phyloP scores from a whole-genome alignment of 1,139 yeast species.

The Lodderomyces jiufengensis region DNA sequence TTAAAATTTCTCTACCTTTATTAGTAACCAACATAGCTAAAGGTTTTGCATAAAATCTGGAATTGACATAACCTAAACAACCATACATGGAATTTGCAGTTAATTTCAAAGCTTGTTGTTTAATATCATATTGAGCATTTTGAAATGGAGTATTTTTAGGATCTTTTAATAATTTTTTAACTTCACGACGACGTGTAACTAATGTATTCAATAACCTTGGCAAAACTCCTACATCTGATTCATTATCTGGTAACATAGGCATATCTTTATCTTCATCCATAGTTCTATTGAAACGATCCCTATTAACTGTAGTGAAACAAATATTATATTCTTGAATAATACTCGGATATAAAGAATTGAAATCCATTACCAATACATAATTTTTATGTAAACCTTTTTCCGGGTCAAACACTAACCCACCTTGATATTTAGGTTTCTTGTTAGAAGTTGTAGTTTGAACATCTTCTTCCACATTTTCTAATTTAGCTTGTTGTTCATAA shows the following conservation, averaged over 20 bases:
- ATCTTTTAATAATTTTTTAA: slow-evolving; percentile 78
- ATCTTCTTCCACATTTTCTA: slow-evolving; percentile 44
- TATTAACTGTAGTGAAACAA: slow-evolving; percentile 91
- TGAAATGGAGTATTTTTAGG: slow-evolving; percentile 62
- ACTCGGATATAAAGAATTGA: slow-evolving; percentile 95
- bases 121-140: slow-evolving; percentile 82
- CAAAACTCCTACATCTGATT: slow-evolving; percentile 69
- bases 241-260: slow-evolving; percentile 67
- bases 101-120: slow-evolving; percentile 91
- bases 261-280: slow-evolving; percentile 60
- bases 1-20: slow-evolving; percentile 92
- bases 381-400: slow-evolving; percentile 92
- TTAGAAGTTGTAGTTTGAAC: slow-evolving; percentile 50
- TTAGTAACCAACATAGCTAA: slow-evolving; percentile 93
- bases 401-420: slow-evolving; percentile 97
- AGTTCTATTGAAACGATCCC: slow-evolving; percentile 48
- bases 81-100: slow-evolving; percentile 99
- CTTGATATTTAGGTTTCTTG: slow-evolving; percentile 83
- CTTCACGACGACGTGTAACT: slow-evolving; percentile 90
- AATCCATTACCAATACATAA: slow-evolving; percentile 92
- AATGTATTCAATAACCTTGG: slow-evolving; percentile 81
- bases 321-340: slow-evolving; percentile 96
- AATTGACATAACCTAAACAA: slow-evolving; percentile 88
- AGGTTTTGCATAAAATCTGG: slow-evolving; percentile 94
- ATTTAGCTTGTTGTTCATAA: slow-evolving; percentile 35